A percentile compares a stretch with the other conserved stretches of the same genome.
Evolutionary conservation across 2,329 filamentous ascomycete species (phyloP).

Genomic region (Xylariaceae sp.): DNA sequence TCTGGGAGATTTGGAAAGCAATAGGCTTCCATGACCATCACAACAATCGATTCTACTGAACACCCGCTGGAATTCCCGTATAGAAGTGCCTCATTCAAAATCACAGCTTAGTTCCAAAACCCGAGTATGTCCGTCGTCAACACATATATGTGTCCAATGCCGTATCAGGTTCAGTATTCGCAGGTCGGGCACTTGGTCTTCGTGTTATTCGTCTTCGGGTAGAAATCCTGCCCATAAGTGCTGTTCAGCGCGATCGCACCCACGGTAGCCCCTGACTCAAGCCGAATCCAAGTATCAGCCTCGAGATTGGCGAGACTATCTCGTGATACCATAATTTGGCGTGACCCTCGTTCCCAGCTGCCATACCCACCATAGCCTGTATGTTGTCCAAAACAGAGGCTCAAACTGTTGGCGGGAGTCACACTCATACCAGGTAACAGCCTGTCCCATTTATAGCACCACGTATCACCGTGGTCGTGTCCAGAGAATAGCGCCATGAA

Average conservation of each 20-base stretch:
- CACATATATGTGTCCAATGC: background rate
- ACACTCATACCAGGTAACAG: conserved; percentile 29
- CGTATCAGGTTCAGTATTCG: background rate
- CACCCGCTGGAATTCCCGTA: too few relatives aligned
- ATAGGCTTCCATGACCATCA: too few relatives aligned
- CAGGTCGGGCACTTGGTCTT: conserved; percentile 31
- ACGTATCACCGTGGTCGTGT: conserved; percentile 61
- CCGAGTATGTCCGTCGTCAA: too few relatives aligned
- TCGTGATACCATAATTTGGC: conserved; percentile 49
- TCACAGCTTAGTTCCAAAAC: too few relatives aligned
- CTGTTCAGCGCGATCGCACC: conserved; percentile 51
- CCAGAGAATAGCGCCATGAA: conserved; percentile 57
- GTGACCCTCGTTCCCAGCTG: conserved; percentile 55
- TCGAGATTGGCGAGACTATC: conserved; percentile 35
- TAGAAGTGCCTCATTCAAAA: too few relatives aligned
- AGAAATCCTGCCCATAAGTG: conserved; percentile 54
- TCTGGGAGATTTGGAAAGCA: too few relatives aligned
- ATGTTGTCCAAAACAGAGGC: conserved; percentile 57
- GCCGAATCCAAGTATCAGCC: conserved; percentile 55
- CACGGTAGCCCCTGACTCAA: conserved; percentile 51
- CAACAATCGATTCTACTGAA: too few relatives aligned
- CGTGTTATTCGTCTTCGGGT: conserved; percentile 41
- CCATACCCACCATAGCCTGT: conserved; percentile 68
- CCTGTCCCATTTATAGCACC: conserved; percentile 48
- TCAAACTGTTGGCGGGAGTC: conserved; percentile 35